Percentiles rank a stretch among this genome's conserved stretches.
These are phyloP conservation scores for Penicillium griseofulvum DNA, from an alignment of 2,329 filamentous ascomycete genomes.

Conservation along the genomic window DNA sequence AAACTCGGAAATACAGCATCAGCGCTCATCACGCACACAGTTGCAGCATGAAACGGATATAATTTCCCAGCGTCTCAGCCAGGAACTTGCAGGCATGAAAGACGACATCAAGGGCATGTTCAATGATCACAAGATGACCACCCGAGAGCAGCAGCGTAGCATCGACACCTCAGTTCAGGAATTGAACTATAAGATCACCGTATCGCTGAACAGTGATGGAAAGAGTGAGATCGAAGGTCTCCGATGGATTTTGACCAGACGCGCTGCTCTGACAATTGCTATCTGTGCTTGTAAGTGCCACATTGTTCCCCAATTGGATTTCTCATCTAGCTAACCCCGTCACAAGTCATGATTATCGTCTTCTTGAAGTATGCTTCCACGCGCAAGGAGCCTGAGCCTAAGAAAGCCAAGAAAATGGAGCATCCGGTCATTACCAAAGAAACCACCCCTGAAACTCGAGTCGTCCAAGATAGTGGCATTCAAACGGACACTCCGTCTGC, in stretches of 20 bases:
- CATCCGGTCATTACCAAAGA: slow-evolving; percentile 33
- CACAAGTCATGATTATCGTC: slow-evolving; percentile 47
- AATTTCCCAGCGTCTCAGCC: slow-evolving; percentile 75
- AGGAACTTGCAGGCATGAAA: slow-evolving; percentile 76
- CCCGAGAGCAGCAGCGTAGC: slow-evolving; percentile 79
- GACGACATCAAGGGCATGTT: slow-evolving; percentile 95
- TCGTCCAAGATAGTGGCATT: slow-evolving; percentile 15
- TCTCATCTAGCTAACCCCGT: slow-evolving; percentile 9
- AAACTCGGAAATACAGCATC: slow-evolving; percentile 72
- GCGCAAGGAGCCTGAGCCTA: slow-evolving; percentile 36
- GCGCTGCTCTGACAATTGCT: slow-evolving; percentile 61
- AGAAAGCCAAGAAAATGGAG: slow-evolving; percentile 33
- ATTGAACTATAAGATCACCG: slow-evolving; percentile 94
- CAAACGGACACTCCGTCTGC: slow-evolving; percentile 14
- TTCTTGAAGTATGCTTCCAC: slow-evolving; percentile 47
- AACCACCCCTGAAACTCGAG: slow-evolving; percentile 25
- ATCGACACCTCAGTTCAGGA: slow-evolving; percentile 89
- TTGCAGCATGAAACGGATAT: slow-evolving; percentile 97
- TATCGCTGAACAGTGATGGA: slow-evolving; percentile 81
- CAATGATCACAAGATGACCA: slow-evolving; percentile 90
- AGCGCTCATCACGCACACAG: slow-evolving; percentile 77
- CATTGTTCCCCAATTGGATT: neutral
- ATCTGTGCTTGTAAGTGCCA: slow-evolving; percentile 47
- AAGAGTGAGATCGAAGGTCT: slow-evolving; percentile 90
- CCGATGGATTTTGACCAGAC: slow-evolving; percentile 74